Evolutionary conservation across 805 yeast genomes (phyloP).

Genomic region (Yamadazyma phyllophila): DNA sequence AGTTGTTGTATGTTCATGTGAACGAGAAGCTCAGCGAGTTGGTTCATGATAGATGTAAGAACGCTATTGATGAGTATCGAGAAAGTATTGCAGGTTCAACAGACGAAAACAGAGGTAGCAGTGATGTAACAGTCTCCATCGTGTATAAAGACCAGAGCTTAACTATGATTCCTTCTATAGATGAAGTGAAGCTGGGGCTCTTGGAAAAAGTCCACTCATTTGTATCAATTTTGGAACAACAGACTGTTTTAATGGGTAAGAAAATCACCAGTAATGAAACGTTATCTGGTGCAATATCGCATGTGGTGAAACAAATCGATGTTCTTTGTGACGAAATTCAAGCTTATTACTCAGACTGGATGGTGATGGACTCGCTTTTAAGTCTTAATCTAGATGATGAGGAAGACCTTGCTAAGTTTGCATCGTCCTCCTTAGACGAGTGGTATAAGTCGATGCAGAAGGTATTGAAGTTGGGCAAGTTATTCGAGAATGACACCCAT

Average conservation of each 20-base stretch:
- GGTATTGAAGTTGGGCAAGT: conserved; percentile 39
- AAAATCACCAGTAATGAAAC: not conserved
- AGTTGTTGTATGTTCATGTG: conserved; percentile 19
- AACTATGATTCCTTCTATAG: conserved; percentile 8
- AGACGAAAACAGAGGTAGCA: not conserved
- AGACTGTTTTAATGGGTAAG: conserved; percentile 5
- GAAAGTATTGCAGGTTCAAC: not conserved
- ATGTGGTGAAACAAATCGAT: conserved; percentile 26
- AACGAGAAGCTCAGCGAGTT: conserved; percentile 23
- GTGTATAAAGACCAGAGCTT: conserved; percentile 1
- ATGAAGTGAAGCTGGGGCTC: conserved; percentile 4
- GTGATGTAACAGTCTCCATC: not conserved
- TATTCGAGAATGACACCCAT: conserved; percentile 42
- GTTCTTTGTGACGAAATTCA: conserved; percentile 23
- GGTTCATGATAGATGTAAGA: conserved; percentile 20
- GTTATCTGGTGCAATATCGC: not conserved
- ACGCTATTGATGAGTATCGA: conserved; percentile 10
- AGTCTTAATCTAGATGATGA: conserved; percentile 43
- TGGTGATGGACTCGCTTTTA: conserved; percentile 57
- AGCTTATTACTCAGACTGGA: conserved; percentile 51
- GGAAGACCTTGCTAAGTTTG: conserved; percentile 32
- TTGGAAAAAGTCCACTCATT: conserved; percentile 2
- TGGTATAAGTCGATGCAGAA: conserved; percentile 54
- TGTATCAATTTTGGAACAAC: conserved; percentile 3
- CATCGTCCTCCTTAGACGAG: conserved; percentile 15